Base-by-base conservation (phyloP, 257 asterid species). In the Marsdenia floribunda region DNA sequence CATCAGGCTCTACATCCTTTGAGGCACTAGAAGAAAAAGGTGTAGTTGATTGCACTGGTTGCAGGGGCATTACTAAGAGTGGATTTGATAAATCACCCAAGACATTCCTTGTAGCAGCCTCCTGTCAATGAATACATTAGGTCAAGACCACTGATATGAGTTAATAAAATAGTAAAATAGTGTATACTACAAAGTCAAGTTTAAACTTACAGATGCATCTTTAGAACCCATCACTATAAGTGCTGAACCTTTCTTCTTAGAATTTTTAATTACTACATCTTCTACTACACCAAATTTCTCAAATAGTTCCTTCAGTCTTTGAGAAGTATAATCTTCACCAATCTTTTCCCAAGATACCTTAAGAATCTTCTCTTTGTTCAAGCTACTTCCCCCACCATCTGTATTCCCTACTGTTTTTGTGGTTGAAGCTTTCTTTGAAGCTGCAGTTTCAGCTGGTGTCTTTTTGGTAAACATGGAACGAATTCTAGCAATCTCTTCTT, bases 331-430 rank as follows among this genome's bases (percentile, higher is more conserved):
- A 73, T 81, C 96, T 73, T 71, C 87, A n/a, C 95, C 96, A 2
- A 53, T 63, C 86, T 87, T 92, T 82, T 92, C 97, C 98, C 98
- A 94, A 1, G 97, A 87, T 55, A 94, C 96, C 83, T 90, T 94
- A 66, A 94, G 96, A 63, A 89, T 79, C 81, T 89, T 94, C 66
- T 81, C 92, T 82, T 84, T 92, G 64, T 92, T 97, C 77, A 86
- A 73, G 44, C 71, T 83, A 35, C 33, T 76, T 54, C 73, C 83
- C 64, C 85, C 87, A 50, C 82, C 78, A 76, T 73, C 87, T 38
- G 24, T 19, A 61, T 82, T 70, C 47, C 70, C 82, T 15, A 70
- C 76, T 59, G 57, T 80, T 64, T 65, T 71, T 40, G 76, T 71
- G 42, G 60, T 22, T 52, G 76, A 68, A 38, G 83, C 87, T 78